These are phyloP conservation scores for Schizopora paradoxa DNA, from an alignment of 1,284 basidiomycete genomes.

Conservation along the genomic window DNA sequence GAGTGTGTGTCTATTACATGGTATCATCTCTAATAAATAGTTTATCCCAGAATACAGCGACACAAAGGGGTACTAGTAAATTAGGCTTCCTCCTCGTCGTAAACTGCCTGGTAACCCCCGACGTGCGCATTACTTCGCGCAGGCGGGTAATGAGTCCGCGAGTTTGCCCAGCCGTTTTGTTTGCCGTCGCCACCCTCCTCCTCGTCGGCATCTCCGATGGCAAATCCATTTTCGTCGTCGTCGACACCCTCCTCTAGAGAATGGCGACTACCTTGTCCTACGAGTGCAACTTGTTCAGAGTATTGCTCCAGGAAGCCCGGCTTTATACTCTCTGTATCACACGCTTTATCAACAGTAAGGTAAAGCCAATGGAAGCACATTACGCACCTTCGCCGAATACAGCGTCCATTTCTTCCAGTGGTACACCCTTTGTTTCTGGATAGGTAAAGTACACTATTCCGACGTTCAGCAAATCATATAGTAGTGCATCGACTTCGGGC, in stretches of 20 bases:
- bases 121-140: too few relatives aligned
- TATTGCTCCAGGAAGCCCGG: constrained; percentile 12
- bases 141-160: too few relatives aligned
- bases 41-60: too few relatives aligned
- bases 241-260: constrained; percentile 14
- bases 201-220: constrained; percentile 9
- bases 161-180: too few relatives aligned
- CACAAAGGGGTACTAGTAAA: too few relatives aligned
- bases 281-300: constrained; percentile 14
- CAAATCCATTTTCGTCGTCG: constrained; percentile 15
- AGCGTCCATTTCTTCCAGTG: constrained; percentile 78
- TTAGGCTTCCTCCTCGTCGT: too few relatives aligned
- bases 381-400: constrained; percentile 72
- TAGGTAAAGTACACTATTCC: too few relatives aligned
- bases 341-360: not conserved
- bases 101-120: too few relatives aligned
- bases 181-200: constrained; percentile 1
- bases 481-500: constrained; percentile 54
- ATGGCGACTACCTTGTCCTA: constrained; percentile 10
- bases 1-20: too few relatives aligned
- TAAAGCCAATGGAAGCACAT: not conserved
- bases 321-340: constrained; percentile 5
- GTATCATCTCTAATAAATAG: too few relatives aligned
- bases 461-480: too few relatives aligned
- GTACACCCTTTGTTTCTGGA: constrained; percentile 76